Base-by-base conservation (phyloP, 2,329 filamentous ascomycete species). In the Fusarium sp. region DNA sequence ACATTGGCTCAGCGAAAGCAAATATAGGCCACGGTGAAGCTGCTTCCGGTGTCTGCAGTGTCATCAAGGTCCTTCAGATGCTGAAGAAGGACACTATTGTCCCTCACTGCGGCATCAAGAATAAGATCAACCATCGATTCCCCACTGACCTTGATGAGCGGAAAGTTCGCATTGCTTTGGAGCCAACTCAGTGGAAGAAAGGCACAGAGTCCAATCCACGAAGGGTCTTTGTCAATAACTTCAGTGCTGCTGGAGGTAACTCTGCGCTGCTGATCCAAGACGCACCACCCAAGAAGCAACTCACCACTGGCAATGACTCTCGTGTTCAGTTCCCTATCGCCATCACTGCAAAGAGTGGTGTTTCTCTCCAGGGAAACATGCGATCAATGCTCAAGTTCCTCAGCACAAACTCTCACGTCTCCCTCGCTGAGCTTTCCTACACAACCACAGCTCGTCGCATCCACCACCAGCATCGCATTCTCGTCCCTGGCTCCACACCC, bases 231-330 rank as follows among this genome's bases (percentile, higher is more conserved):
- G 80, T 92, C 67, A 93, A 93, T 80, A 92, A 92, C 80, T 92
- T 92, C 75, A 88, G 87, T 68, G 91, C 91, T 10, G 90, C 91
- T 44, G 91, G 91, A 71, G 91, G 91, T 14, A 94, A 93, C 79
- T 92, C 90, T 3, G 89, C 89, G 18, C 76, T 93, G 38, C 77
- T 93, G 18, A 73, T 93, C 2, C 89, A 92, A 73, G 83, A 87
- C 8, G 84, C 84, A 3, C 85, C 87, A 1, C 44, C 40, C 1
- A 58, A 49, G 20, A 27, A 42, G 1, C 23, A 53, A 1, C 80
- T 87, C 18, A 6, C 48, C 11, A 38, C 35, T 82, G 85, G 33
- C 82, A 87, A 76, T 83, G 87, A 78, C 80, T 73, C 52, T 6
- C 20, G 68, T 1, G 18, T 55, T 1, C 68, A 70, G 1, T 71